phyloP scores from a whole-genome alignment of 1,284 basidiomycete genomes.

The Puccinia novopanici region DNA sequence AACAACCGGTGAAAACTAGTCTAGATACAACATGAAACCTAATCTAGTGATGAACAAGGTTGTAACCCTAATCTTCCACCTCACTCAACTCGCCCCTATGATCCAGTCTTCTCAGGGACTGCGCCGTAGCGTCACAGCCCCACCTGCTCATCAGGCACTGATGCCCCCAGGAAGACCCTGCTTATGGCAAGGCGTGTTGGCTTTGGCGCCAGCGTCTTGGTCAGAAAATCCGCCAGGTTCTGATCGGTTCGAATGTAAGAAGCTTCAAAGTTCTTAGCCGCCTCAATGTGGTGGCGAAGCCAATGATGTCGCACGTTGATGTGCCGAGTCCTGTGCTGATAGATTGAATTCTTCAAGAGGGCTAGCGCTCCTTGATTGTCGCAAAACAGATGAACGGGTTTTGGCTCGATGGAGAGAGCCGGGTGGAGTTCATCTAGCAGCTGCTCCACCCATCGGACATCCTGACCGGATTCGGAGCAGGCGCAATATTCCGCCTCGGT shows the following conservation, averaged over 20 bases:
- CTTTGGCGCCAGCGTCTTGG: neutral
- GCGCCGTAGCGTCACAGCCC: too few relatives aligned
- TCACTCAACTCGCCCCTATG: too few relatives aligned
- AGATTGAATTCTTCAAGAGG: neutral
- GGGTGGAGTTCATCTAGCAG: neutral
- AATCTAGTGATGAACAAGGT: too few relatives aligned
- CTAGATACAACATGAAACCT: too few relatives aligned
- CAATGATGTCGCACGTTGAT: too few relatives aligned
- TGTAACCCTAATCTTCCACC: too few relatives aligned
- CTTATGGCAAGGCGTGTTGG: too few relatives aligned
- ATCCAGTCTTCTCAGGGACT: too few relatives aligned
- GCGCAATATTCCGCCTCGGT: too few relatives aligned
- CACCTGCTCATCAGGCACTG: too few relatives aligned
- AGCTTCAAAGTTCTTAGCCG: neutral
- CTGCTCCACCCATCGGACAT: neutral
- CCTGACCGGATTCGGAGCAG: conserved; percentile 1
- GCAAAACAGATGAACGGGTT: neutral
- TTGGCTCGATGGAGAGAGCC: neutral
- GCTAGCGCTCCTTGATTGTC: conserved; percentile 26
- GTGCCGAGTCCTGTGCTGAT: conserved; percentile 8
- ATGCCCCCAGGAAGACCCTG: too few relatives aligned
- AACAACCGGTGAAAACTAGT: too few relatives aligned
- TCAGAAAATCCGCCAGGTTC: neutral
- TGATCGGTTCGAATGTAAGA: neutral
- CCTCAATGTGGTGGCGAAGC: neutral